Conservation (phyloP, 2,329 filamentous ascomycete species). For the Leptosphaerulina australis region DNA sequence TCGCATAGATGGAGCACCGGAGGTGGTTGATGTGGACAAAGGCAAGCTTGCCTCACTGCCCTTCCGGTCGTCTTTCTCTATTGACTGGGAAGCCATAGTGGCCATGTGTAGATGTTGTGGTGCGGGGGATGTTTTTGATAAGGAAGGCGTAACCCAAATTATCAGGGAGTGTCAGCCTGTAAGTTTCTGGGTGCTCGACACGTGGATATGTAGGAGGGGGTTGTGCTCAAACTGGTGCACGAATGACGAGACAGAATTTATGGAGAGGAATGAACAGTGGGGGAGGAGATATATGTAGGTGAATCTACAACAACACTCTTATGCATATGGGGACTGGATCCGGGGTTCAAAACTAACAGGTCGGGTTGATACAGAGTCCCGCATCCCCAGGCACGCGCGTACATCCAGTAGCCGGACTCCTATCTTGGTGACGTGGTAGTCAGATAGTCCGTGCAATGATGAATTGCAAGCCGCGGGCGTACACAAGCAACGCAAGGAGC, state of each 20-base stretch:
- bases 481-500: constrained; percentile 48
- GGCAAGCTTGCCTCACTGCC: constrained; percentile 30
- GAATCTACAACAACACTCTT: constrained; percentile 30
- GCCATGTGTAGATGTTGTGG: constrained; percentile 11
- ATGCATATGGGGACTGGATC: constrained; percentile 22
- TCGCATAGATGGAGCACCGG: constrained; percentile 31
- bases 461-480: constrained; percentile 33
- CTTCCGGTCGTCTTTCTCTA: constrained; percentile 31
- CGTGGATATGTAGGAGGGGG: constrained; percentile 25
- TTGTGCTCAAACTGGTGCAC: constrained; percentile 24
- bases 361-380: constrained; percentile 31
- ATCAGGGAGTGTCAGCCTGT: constrained; percentile 16
- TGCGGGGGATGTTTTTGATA: background rate
- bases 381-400: constrained; percentile 39
- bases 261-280: constrained; percentile 8
- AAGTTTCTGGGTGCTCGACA: constrained; percentile 27
- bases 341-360: constrained; percentile 25
- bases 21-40: constrained; percentile 32
- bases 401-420: constrained; percentile 32
- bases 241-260: constrained; percentile 16
- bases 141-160: constrained; percentile 17
- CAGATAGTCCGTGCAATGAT: constrained; percentile 40
- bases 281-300: constrained; percentile 18
- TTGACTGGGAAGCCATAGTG: constrained; percentile 23
- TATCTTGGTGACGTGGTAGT: constrained; percentile 45